These are phyloP conservation scores for Phaeodactylum tricornutum DNA, from an alignment of 108 stramenopile species.

Conservation along the genomic window DNA sequence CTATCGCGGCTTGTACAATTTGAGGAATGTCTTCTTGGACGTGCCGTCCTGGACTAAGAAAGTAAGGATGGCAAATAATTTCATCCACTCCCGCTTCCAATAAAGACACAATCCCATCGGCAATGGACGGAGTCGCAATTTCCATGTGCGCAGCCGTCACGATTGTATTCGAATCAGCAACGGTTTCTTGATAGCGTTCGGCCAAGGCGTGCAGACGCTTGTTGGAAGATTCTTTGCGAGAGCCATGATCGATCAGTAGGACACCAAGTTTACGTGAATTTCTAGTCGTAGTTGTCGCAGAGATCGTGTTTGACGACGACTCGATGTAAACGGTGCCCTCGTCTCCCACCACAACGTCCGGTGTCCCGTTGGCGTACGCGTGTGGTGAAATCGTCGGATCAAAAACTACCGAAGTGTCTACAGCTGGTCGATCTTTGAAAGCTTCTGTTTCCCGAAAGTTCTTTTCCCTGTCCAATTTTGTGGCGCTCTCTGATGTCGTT, in stretches of 20 bases:
- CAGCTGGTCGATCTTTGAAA: not conserved
- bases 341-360: constrained; percentile 5
- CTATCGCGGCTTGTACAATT: constrained; percentile 61
- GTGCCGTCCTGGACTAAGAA: constrained; percentile 82
- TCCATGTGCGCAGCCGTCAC: constrained; percentile 91
- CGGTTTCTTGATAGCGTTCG: constrained; percentile 43
- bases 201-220: constrained; percentile 61
- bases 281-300: not conserved
- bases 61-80: constrained; percentile 87
- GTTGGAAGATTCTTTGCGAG: constrained; percentile 64
- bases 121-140: constrained; percentile 74
- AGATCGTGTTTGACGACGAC: not conserved
- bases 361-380: constrained; percentile 34
- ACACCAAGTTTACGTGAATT: constrained; percentile 46
- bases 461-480: not conserved
- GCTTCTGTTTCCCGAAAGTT: not conserved
- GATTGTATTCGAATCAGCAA: constrained; percentile 13
- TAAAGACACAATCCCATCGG: constrained; percentile 49
- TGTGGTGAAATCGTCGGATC: constrained; percentile 54
- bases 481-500: not conserved
- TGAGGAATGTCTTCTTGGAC: constrained; percentile 80
- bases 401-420: constrained; percentile 15
- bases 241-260: constrained; percentile 90
- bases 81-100: constrained; percentile 31
- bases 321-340: not conserved